These are phyloP conservation scores for Dendrocalamus latiflorus DNA, from an alignment of 202 grass and related monocot species.

Conservation along the genomic window DNA sequence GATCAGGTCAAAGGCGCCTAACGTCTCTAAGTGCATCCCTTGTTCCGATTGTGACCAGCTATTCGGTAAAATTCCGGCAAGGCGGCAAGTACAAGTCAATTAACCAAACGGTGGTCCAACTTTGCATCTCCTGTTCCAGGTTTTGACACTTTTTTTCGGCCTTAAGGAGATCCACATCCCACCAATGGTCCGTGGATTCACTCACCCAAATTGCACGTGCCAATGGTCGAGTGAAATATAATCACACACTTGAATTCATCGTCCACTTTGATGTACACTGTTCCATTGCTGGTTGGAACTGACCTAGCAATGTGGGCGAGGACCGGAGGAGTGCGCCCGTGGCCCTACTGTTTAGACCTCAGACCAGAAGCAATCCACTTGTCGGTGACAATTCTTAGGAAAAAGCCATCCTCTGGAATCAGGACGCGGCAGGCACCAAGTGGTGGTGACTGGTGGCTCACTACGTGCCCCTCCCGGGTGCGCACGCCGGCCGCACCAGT, in stretches of 20 bases:
- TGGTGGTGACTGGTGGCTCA: slow-evolving; percentile 28
- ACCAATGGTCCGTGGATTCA: not conserved
- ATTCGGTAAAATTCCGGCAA: slow-evolving; percentile 13
- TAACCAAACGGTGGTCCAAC: slow-evolving; percentile 1
- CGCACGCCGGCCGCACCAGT: slow-evolving; percentile 24
- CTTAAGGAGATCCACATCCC: not conserved
- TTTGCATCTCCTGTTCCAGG: not conserved
- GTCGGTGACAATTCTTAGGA: not conserved
- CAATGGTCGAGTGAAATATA: not conserved
- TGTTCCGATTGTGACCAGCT: not conserved
- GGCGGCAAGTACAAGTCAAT: not conserved
- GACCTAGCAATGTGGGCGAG: not conserved
- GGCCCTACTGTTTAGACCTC: slow-evolving; percentile 2
- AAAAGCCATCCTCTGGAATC: not conserved
- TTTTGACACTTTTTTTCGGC: not conserved
- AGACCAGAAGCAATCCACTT: slow-evolving; percentile 17
- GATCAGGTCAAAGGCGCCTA: not conserved
- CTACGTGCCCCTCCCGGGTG: slow-evolving; percentile 5
- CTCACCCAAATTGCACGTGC: not conserved
- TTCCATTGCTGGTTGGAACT: not conserved
- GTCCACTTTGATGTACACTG: not conserved
- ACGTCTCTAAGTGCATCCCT: not conserved
- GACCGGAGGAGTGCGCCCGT: not conserved
- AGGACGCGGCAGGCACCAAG: not conserved
- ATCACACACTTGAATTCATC: not conserved